Evolutionary conservation across 768 basidiomycete species (phyloP).

Genomic region (Calocybe gangraenosa): DNA sequence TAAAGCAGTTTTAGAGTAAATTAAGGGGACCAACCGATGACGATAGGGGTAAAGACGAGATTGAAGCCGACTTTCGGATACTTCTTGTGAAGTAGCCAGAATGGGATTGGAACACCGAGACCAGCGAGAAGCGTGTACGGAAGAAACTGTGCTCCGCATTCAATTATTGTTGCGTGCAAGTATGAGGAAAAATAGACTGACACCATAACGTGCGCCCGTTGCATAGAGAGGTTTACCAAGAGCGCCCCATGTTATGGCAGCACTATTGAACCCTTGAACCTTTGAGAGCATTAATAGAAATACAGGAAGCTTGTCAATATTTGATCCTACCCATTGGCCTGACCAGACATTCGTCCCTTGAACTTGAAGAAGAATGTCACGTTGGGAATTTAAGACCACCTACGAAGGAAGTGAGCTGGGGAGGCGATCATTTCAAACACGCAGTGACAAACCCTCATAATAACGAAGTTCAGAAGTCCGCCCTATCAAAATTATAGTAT

Average conservation of each 20-base stretch:
- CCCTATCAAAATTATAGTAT: slow-evolving; percentile 25
- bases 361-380: slow-evolving; percentile 35
- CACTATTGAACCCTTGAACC: slow-evolving; percentile 46
- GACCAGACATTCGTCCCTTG: slow-evolving; percentile 54
- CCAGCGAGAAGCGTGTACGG: slow-evolving; percentile 41
- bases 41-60: slow-evolving; percentile 34
- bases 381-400: slow-evolving; percentile 28
- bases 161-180: neutral
- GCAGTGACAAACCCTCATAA: slow-evolving; percentile 30
- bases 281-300: neutral
- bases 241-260: slow-evolving; percentile 53
- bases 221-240: slow-evolving; percentile 44
- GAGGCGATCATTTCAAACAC: too few relatives aligned
- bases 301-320: too few relatives aligned
- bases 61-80: slow-evolving; percentile 45
- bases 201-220: slow-evolving; percentile 39
- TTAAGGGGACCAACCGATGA: slow-evolving; percentile 26
- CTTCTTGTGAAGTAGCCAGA: slow-evolving; percentile 43
- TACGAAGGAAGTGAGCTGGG: too few relatives aligned
- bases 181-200: slow-evolving; percentile 18
- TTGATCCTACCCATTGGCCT: slow-evolving; percentile 41
- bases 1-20: slow-evolving; percentile 23
- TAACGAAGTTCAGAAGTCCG: slow-evolving; percentile 43
- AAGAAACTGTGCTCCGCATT: slow-evolving; percentile 32
- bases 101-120: slow-evolving; percentile 46